Evolutionary conservation across 2,329 filamentous ascomycete genomes (phyloP).

Genomic region (Aspergillus fructus): DNA sequence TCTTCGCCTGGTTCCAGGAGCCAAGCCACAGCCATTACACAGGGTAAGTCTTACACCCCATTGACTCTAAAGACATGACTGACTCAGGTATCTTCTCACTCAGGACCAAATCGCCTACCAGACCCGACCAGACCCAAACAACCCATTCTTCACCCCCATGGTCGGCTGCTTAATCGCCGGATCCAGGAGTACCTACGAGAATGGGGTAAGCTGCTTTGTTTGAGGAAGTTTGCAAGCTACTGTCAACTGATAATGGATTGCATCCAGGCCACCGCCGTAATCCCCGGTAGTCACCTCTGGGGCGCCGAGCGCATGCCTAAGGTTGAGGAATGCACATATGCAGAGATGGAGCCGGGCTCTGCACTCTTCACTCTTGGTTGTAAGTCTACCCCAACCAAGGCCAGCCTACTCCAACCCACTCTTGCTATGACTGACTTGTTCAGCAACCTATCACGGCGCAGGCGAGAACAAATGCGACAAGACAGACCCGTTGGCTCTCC

Average conservation of each 20-base stretch:
- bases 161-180: constrained; percentile 7
- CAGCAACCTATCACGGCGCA: constrained; percentile 7
- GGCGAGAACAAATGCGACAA: constrained; percentile 6
- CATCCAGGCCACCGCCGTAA: constrained; percentile 3
- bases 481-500: not conserved
- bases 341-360: constrained; percentile 8
- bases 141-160: constrained; percentile 8
- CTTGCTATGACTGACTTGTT: not conserved
- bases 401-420: too few relatives aligned
- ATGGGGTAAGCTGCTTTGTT: not conserved
- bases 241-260: not conserved
- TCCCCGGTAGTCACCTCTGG: constrained; percentile 6
- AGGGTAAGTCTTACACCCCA: not conserved
- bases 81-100: not conserved
- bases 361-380: constrained; percentile 4
- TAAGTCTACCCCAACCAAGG: not conserved
- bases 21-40: constrained; percentile 6
- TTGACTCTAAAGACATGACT: not conserved
- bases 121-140: constrained; percentile 1
- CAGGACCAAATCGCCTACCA: constrained; percentile 10
- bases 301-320: constrained; percentile 2
- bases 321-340: constrained; percentile 7
- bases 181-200: constrained; percentile 1
- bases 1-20: constrained; percentile 3
- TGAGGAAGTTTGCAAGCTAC: not conserved